Evolutionary conservation across 768 basidiomycete species (phyloP), one percentile per base, ranked within the genome.

Genomic region (Leucocoprinus sp.): DNA sequence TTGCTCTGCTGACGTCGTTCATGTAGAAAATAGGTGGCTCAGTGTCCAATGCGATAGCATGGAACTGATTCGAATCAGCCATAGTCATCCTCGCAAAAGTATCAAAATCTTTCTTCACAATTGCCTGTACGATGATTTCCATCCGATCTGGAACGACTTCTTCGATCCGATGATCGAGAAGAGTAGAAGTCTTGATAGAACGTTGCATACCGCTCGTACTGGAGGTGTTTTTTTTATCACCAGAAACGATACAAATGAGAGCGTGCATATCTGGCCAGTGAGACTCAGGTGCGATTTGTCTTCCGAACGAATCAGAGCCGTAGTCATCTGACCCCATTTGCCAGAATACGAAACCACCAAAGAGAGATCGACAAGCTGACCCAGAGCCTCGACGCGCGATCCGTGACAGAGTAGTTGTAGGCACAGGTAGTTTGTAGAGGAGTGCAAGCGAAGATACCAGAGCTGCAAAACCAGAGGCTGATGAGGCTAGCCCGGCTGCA

Each of bases 21-120:
- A 99, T 83, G 72, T 99, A 99, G 64, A 99, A 98, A 65, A 98
- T 98, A 34, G 96, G 96, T 1, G 96, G 96, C 34, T 85, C 80
- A 0, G 96, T 98, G 66, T 99, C 96, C 52, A 98, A 82, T 40
- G 87, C 88, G 53, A 97, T 91, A 21, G 96, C 93, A 60, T 99
- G 96, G 80, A 99, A 99, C 69, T 91, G 86, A 69, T 99, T 99
- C 42, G 92, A 95, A 62, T 99, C 96, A 39, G 77, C 80, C 92
- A 98, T 99, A 17, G 96, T 99, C 62, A 97, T 78, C 50, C 69
- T 66, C 0, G 93, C 96, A 54, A 99, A 99, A 0, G 77, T 53
- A 56, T 92, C 81, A 61, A 99, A 99, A 65, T 98, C 87, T 53
- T 72, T 76, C 1, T 60, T 68, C 37, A 64, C 59, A 64, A 99